These are phyloP conservation scores for Fusarium sp. DNA, from an alignment of 2,329 filamentous ascomycete species.

Conservation along the genomic window DNA sequence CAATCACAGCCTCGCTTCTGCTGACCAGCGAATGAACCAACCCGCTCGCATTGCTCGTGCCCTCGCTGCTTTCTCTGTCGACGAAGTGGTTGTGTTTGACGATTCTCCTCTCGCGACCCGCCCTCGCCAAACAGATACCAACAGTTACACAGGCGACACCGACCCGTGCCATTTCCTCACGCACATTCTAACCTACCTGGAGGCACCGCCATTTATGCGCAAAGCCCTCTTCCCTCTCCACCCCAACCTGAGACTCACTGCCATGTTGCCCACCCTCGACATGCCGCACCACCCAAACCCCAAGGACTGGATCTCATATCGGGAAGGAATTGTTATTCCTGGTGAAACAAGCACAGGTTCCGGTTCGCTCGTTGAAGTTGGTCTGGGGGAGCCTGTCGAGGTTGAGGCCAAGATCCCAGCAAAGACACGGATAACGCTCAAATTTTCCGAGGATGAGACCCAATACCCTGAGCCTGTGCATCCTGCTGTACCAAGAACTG, in stretches of 20 bases:
- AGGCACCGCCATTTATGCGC: conserved; percentile 85
- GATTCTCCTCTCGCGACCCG: conserved; percentile 66
- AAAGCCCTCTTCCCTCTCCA: conserved; percentile 56
- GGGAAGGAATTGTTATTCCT: conserved; percentile 77
- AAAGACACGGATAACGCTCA: conserved; percentile 79
- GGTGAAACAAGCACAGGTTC: conserved; percentile 54
- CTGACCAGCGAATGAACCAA: conserved; percentile 78
- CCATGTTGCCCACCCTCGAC: conserved; percentile 79
- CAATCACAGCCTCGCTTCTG: conserved; percentile 69
- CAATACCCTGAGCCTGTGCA: conserved; percentile 68
- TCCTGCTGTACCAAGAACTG: conserved; percentile 75
- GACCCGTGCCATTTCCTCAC: conserved; percentile 84
- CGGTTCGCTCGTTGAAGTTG: conserved; percentile 68
- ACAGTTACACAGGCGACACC: conserved; percentile 72
- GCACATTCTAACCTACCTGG: conserved; percentile 83
- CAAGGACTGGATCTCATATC: conserved; percentile 81
- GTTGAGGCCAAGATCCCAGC: conserved; percentile 72
- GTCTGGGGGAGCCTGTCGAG: conserved; percentile 64
- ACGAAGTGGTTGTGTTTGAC: conserved; percentile 85
- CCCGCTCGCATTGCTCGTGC: conserved; percentile 83
- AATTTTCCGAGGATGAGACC: conserved; percentile 64
- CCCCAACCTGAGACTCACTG: conserved; percentile 78
- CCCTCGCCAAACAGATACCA: conserved; percentile 59
- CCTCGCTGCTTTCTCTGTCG: conserved; percentile 83
- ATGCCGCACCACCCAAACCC: conserved; percentile 85